Evolutionary conservation across 2,329 filamentous ascomycete genomes (phyloP).

Genomic region (Calonectria hongkongensis): DNA sequence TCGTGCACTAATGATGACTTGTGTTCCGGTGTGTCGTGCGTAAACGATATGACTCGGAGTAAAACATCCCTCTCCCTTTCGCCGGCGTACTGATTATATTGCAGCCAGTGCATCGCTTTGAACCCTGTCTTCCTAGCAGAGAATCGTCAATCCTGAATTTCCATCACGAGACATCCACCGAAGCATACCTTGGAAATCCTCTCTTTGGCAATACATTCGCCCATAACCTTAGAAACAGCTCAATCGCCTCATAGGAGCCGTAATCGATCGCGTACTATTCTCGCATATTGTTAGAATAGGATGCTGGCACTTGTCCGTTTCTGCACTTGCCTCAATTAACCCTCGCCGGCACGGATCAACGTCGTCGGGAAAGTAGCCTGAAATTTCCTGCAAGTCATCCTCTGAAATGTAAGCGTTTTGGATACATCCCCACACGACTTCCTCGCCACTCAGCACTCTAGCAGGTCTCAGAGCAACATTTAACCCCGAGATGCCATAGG

Average conservation of each 20-base stretch:
- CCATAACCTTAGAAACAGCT: slow-evolving; percentile 34
- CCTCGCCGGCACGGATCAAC: not conserved
- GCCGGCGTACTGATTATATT: not conserved
- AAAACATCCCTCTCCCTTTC: not conserved
- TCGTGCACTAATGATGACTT: not conserved
- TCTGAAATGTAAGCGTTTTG: accelerated
- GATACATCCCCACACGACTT: accelerated
- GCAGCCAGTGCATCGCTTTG: not conserved
- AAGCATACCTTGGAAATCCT: slow-evolving; percentile 33
- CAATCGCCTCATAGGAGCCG: accelerated
- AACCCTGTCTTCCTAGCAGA: not conserved
- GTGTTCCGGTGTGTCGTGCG: accelerated
- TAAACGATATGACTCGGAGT: not conserved
- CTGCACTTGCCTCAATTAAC: not conserved
- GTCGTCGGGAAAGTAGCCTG: not conserved
- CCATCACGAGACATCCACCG: not conserved
- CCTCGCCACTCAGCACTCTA: accelerated
- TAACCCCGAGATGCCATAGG: not conserved
- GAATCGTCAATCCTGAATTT: accelerated
- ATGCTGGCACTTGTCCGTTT: accelerated
- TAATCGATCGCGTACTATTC: accelerated
- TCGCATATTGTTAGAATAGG: not conserved
- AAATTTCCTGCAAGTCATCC: not conserved
- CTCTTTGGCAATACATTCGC: slow-evolving; percentile 37
- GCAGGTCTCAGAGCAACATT: slow-evolving; percentile 26